Evolutionary conservation across 805 yeast species (phyloP), one percentile per base, ranked within the genome.

Genomic region (Metschnikowia orientalis): DNA sequence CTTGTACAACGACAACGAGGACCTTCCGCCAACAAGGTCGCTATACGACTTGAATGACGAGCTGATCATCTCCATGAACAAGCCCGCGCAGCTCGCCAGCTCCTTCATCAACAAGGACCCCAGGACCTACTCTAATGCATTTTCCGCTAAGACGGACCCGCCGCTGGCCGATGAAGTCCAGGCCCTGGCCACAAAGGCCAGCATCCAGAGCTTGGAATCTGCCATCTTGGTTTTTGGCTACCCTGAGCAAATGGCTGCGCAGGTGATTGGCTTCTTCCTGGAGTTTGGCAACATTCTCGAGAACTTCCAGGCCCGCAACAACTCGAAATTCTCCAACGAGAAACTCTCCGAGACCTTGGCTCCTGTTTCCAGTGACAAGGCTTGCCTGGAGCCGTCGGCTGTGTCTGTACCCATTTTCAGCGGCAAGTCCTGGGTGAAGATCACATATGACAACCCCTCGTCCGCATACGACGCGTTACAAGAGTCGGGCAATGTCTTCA

Each of bases 351-450:
- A 28, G 17, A 10, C 40, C 1, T 18, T 41, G 15, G 32, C 44
- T 5, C 26, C 45, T n/a, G 28, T 42, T 1, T 48, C 48, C 4
- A 37, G 45, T 4, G 8, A 18, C n/a, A 28, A 27, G 11, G 8
- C 27, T n/a, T 26, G 30, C 9, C 14, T 15, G 7, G 30, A 32
- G 22, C 11, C 31, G 11, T 18, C 33, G 8, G 13, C 37, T 4
- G 31, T 21, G 4, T 14, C 41, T 8, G 38, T 39, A 37, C 94
- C 96, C 3, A 80, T 90, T 6, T 83, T 77, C 57, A 73, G 89
- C 8, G 97, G 97, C 1, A 73, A 77, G 28, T 79, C 85, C 23
- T 90, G 97, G 97, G 78, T 89, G n/a, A 84, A 88, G 52, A 54
- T 90, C 34, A 89, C 97, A 3, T 92, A 77, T 56, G 81, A 78